A percentile compares a stretch with the other conserved stretches of the same genome.
These are phyloP conservation scores for Hypholoma fasciculare DNA, from an alignment of 768 basidiomycete genomes.

Conservation along the genomic window DNA sequence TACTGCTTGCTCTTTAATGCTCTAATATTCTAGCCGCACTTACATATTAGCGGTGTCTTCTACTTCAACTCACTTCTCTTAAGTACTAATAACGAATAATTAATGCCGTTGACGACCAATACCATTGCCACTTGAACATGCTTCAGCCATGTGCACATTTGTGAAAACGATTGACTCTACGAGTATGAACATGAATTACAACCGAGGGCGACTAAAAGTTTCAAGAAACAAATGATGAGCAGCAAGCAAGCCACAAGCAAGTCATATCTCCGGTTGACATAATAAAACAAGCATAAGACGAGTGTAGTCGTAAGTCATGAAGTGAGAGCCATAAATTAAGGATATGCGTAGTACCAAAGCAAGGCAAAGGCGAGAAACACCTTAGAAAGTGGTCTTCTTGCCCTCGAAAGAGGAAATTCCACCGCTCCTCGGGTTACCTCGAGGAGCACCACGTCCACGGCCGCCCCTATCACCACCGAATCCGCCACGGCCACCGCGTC, in stretches of 20 bases:
- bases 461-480: conserved; percentile 25
- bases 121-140: too few species aligned
- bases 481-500: conserved; percentile 23
- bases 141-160: too few species aligned
- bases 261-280: background rate
- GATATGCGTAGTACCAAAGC: background rate
- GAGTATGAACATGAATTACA: too few species aligned
- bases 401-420: conserved; percentile 67
- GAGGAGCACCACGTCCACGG: conserved; percentile 35
- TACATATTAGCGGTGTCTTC: too few species aligned
- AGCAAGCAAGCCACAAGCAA: background rate
- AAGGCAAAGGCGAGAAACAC: background rate
- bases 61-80: too few species aligned
- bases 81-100: too few species aligned
- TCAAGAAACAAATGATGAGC: background rate
- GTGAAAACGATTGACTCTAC: background rate
- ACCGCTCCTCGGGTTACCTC: conserved; percentile 54
- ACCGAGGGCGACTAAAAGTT: background rate
- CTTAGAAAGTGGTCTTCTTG: conserved; percentile 64
- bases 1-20: too few species aligned
- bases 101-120: too few species aligned
- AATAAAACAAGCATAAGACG: background rate
- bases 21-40: too few species aligned
- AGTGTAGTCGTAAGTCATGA: conserved; percentile 8
- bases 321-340: background rate